Evolutionary conservation across 2,329 filamentous ascomycete species (phyloP).

Genomic region (Tolypocladium tropicale): DNA sequence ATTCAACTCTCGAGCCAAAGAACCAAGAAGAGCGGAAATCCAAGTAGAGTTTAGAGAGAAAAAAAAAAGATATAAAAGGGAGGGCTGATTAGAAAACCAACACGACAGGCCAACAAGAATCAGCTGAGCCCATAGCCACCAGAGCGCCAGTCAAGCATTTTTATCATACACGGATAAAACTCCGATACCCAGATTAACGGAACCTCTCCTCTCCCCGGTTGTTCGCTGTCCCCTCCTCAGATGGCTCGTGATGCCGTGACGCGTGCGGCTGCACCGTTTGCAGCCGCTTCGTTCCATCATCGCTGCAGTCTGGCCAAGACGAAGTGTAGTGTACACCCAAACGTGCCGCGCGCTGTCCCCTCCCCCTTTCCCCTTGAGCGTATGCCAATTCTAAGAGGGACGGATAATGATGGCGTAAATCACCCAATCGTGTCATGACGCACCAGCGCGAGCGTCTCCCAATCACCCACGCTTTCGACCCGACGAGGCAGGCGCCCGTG

Average conservation of each 20-base stretch:
- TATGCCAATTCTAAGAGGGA: not conserved
- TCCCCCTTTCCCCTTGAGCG: not conserved
- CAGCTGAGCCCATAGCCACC: constrained; percentile 1
- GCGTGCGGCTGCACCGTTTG: not conserved
- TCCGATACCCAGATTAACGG: constrained; percentile 20
- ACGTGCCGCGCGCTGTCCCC: not conserved
- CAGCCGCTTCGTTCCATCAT: not conserved
- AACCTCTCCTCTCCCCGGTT: not conserved
- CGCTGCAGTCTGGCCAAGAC: not conserved
- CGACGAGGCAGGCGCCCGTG: constrained; percentile 3
- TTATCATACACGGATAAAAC: constrained; percentile 24
- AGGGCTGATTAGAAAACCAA: not conserved
- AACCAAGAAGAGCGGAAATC: too few species aligned
- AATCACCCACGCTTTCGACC: not conserved
- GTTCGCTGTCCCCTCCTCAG: too few species aligned
- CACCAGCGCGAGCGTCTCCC: not conserved
- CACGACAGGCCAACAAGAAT: not conserved
- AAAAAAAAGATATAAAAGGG: too few species aligned
- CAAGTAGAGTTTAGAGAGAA: too few species aligned
- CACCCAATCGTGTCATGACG: not conserved
- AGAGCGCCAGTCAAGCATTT: constrained; percentile 11
- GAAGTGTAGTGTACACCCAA: not conserved
- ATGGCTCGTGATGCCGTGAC: too few species aligned
- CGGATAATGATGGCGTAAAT: not conserved
- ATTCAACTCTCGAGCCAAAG: not conserved